A percentile compares a stretch with the other conserved stretches of the same genome.
Evolutionary conservation across 202 grass and related monocot genomes (phyloP).

Genomic region (Panicum virgatum): DNA sequence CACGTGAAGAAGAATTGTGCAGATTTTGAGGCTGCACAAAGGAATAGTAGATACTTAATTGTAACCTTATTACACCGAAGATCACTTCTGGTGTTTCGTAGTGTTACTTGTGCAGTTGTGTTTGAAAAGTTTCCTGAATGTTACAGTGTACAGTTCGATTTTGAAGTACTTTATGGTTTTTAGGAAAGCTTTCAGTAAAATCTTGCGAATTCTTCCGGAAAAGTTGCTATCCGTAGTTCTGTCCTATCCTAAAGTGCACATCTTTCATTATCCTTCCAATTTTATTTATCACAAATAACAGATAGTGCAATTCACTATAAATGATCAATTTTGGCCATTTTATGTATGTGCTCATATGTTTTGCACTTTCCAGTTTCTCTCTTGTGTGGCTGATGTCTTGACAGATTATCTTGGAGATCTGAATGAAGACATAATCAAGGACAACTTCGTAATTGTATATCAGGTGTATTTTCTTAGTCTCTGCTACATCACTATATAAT

Average conservation of each 20-base stretch:
- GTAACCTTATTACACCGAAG: background rate
- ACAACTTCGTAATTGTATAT: conserved; percentile 98
- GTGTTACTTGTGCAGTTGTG: background rate
- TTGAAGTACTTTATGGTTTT: background rate
- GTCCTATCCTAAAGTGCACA: background rate
- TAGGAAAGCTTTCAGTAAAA: background rate
- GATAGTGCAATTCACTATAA: background rate
- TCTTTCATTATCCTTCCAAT: background rate
- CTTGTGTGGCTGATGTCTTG: conserved; percentile 81
- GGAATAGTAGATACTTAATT: background rate
- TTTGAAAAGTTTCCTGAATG: conserved; percentile 2
- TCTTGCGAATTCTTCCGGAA: background rate
- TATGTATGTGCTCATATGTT: conserved; percentile 19
- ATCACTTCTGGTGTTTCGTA: background rate
- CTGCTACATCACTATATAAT: background rate
- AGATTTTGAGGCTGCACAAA: background rate
- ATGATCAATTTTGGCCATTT: background rate
- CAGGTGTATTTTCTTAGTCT: conserved; percentile 53
- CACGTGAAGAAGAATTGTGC: background rate
- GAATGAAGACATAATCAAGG: conserved; percentile 92
- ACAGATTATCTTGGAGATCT: conserved; percentile 79
- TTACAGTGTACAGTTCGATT: background rate
- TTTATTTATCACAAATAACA: conserved; percentile 10
- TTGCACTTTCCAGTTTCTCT: conserved; percentile 64
- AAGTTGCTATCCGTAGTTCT: background rate